phyloP scores from a whole-genome alignment of 306 rosid genomes.

The Rubus parviflorus region DNA sequence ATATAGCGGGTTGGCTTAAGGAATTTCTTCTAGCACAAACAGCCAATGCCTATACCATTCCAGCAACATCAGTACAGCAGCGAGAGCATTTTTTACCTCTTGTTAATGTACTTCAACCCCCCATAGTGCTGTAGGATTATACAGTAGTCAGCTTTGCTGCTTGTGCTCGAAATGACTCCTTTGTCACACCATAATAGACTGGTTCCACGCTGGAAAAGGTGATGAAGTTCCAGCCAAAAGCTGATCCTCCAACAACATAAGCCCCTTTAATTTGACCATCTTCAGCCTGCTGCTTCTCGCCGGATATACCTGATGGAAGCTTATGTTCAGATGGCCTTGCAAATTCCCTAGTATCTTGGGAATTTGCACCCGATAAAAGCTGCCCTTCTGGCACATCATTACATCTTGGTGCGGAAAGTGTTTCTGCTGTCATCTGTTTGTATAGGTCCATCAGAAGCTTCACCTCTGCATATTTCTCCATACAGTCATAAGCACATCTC shows the following conservation, averaged over 20 bases:
- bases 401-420: constrained; percentile 24
- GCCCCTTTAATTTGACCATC: constrained; percentile 46
- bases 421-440: constrained; percentile 37
- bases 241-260: constrained; percentile 85
- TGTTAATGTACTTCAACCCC: background rate
- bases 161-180: constrained; percentile 57
- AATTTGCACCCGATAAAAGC: constrained; percentile 15
- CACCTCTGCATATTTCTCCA: constrained; percentile 58
- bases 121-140: background rate
- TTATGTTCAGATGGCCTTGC: constrained; percentile 32
- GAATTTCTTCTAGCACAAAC: background rate
- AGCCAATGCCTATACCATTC: background rate
- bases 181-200: constrained; percentile 68
- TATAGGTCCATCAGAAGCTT: constrained; percentile 52
- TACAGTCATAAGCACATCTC: background rate
- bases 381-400: constrained; percentile 33
- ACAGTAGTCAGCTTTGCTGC: constrained; percentile 14
- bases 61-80: background rate
- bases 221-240: constrained; percentile 88
- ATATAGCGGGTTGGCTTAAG: background rate
- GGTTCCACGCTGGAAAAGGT: constrained; percentile 50
- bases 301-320: constrained; percentile 25
- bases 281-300: constrained; percentile 42
- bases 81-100: background rate
- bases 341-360: no score